Evolutionary conservation across 495 filamentous ascomycete species (phyloP), one percentile per base, ranked within the genome.

Genomic region (Penicillium longicatenatum): DNA sequence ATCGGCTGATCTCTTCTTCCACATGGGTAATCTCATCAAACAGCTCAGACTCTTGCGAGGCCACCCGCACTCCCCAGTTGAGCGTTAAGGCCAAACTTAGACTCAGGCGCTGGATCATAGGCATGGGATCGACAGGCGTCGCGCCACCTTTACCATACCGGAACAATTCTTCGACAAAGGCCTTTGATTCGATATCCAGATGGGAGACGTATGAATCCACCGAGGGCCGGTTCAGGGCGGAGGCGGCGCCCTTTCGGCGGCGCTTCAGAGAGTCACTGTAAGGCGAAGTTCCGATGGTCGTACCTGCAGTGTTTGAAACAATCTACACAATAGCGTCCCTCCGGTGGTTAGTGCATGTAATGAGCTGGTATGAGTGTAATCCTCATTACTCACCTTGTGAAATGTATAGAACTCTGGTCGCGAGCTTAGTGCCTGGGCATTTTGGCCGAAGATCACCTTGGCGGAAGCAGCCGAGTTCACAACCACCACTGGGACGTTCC

Each of bases 321-420:
- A 87, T 80, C 82, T 86, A 54, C 26, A 42, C 31, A 42, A 22
- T 8, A 29, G 24, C 14, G 11, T 5, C 42, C 31, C 16, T 20
- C 10, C 22, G 43, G 17, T 30, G 30, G 16, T 21, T 3, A 22
- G 24, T 22, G 3, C 12, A 51, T 21, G 14, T 9, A 6, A 8
- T 3, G 7, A 8, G 26, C 11, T 10, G 1, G 4, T 35, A 12
- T 21, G 46, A 19, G 41, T 4, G n/a, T 26, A 9, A 29, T 46
- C 14, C 3, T 48, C 41, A 14, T 0, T 48, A 58, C 68, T 33
- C 65, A 85, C 83, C 70, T 84, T 85, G 53, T 89, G 85, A 63
- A 87, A 87, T 5, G 84, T 88, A 68, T 86, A 87, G 37, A 84
- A 79, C 49, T 83, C 81, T 1, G 85, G 85, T 54, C 85, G 70